Percentiles rank a stretch among this genome's conserved stretches.
Evolutionary conservation across 2,329 filamentous ascomycete species (phyloP).

Genomic region (Alternaria sp.): DNA sequence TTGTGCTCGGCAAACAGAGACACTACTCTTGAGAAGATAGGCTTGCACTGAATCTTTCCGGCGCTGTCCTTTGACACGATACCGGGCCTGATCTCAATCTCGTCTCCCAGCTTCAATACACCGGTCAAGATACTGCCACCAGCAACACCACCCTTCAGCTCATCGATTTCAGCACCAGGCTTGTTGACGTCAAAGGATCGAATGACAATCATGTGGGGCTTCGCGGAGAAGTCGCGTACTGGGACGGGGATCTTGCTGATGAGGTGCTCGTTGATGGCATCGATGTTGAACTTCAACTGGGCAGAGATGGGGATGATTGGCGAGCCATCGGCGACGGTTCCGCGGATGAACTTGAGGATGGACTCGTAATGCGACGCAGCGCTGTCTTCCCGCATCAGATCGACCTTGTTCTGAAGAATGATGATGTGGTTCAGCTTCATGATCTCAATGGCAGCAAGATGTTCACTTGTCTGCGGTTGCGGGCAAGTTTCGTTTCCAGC

Average conservation of each 20-base stretch:
- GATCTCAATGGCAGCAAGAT: slow-evolving; percentile 98
- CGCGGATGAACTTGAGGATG: slow-evolving; percentile 97
- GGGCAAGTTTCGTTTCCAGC: slow-evolving; percentile 98
- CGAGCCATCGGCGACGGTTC: slow-evolving; percentile 92
- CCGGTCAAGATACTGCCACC: slow-evolving; percentile 96
- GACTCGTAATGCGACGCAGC: slow-evolving; percentile 95
- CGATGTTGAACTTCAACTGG: slow-evolving; percentile 99
- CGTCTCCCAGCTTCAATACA: slow-evolving; percentile 94
- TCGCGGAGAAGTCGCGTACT: slow-evolving; percentile 84
- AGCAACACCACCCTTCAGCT: slow-evolving; percentile 97
- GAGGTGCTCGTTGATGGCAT: slow-evolving; percentile 95
- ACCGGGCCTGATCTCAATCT: slow-evolving; percentile 98
- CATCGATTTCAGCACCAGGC: slow-evolving; percentile 97
- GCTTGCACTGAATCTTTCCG: slow-evolving; percentile 93
- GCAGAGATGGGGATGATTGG: slow-evolving; percentile 97
- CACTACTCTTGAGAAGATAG: slow-evolving; percentile 94
- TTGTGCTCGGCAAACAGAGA: slow-evolving; percentile 98
- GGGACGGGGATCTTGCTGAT: slow-evolving; percentile 95
- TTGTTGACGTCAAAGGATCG: slow-evolving; percentile 99
- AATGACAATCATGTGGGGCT: slow-evolving; percentile 99
- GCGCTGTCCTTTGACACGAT: slow-evolving; percentile 95
- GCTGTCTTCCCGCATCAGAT: slow-evolving; percentile 95
- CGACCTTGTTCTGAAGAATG: slow-evolving; percentile 99
- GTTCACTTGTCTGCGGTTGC: slow-evolving; percentile 97
- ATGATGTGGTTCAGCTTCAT: slow-evolving; percentile 99